Base-by-base conservation (phyloP, 352 stramenopile genomes). In the Detonula confervacea region DNA sequence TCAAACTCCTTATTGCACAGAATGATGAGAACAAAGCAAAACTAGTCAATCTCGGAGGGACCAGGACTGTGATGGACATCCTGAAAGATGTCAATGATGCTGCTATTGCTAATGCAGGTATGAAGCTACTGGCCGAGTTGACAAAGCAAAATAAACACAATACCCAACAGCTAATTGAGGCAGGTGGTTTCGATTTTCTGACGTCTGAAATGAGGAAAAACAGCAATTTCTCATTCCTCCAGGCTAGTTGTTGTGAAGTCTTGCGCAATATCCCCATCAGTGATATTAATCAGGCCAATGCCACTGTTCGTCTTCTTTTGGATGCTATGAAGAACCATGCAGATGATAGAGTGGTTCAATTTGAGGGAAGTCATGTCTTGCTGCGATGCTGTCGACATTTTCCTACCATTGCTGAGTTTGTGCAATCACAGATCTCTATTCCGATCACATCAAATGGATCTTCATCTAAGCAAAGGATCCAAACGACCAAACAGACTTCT, bases 321-420 rank as follows among this genome's bases (percentile, higher is more conserved):
- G 33, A 39, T 47, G 52, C 69, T 16, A 52, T 83, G 60, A 74
- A 69, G n/a, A 69, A 46, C 29, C 64, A 78, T 35, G 29, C 16
- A 42, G 18, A 73, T 7, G 63, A 78, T 65, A 49, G 56, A 20
- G 35, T 42, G 5, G 30, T 83, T 75, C 75, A 83, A 27, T 74
- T 78, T 33, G 75, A 78, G 44, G 51, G 67, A 42, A 61, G 66
- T 20, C 75, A 69, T 67, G 75, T 64, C 16, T 59, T 83, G n/a
- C 25, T 83, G 52, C 65, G 70, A 35, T 33, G 65, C 51, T 71
- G 57, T n/a, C 59, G 51, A n/a, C 39, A 51, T 18, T 75, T 65
- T 66, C 60, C 66, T 11, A 42, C 3, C 1, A 61, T 61, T 24
- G 24, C 52, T 27, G 35, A 18, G 3, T 61, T 61, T 11, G 24